Evolutionary conservation across 2,329 filamentous ascomycete genomes (phyloP), one percentile per base, ranked within the genome.

Genomic region (Pyrenophora tritici-repentis): DNA sequence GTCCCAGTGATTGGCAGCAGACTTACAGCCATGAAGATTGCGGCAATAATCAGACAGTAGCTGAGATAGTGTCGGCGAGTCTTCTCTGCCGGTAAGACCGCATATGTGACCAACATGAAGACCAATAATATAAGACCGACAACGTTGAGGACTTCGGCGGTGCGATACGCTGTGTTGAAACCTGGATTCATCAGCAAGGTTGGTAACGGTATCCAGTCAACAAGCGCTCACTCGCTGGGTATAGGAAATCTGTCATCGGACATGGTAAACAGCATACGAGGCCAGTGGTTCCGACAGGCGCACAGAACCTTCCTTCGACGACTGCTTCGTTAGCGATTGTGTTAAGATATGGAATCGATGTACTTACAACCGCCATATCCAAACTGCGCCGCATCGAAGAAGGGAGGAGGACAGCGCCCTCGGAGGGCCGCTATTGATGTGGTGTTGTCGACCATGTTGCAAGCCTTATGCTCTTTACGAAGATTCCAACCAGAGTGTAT

Each of bases 31-130:
- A 97, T 89, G 50, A 93, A 79, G 35, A 88, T 77, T 34, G 93
- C 85, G 4, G 85, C 89, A 37, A 89, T 74, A 4, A 90, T 88
- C 43, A 97, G 79, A 71, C 91, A 94, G 58, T 97, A 88, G 69
- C 90, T 97, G 32, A 99, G 79, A 68, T 97, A 97, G 73, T 99
- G 94, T 45, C 92, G 86, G 67, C 91, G 86, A 6, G 94, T 97
- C 78, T 90, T 93, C 64, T 96, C 91, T 18, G 90, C 85, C 0
- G 94, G 92, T 17, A 99, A 79, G 12, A 88, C 80, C 3, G 85
- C 77, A 81, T 91, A 97, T 5, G 91, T 95, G 5, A 90, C 43
- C 13, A 97, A 77, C 48, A 97, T 78, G 67, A 94, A 93, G 13
- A 86, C 67, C 55, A 89, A 88, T 62, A 88, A 85, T 40, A 87